Evolutionary conservation across 2,329 filamentous ascomycete species (phyloP), one percentile per base, ranked within the genome.

Genomic region (Clarireedia hainanense): DNA sequence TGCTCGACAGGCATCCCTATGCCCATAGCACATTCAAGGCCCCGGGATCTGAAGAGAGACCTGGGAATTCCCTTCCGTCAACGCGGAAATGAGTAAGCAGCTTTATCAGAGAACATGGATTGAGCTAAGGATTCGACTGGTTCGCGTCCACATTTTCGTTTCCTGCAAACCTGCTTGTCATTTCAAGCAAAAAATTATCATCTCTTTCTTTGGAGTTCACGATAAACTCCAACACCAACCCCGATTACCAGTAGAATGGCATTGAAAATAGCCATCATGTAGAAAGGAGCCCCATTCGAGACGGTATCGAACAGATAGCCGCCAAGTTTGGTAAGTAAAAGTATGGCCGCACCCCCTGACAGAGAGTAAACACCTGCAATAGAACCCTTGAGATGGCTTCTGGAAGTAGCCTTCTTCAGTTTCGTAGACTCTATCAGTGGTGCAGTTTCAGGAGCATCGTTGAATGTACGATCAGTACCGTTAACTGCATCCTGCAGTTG

Each of bases 351-450:
- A 14, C 92, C 94, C 10, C 94, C 94, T 55, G 87, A 91, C 60
- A 96, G 81, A 52, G 89, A 95, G 71, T 99, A 99, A 1, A 96
- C 86, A 2, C 94, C 94, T 0, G 94, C 92, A 62, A 99, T 94
- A 14, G 89, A 92, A 12, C 94, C 94, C 73, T 97, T 97, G 52
- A 97, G 80, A 54, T 70, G 68, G 45, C 59, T 65, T 61, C 61
- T 63, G 63, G 57, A 66, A 12, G 45, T 23, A 48, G 42, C 59
- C 61, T 15, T 57, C 58, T 47, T 52, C 58, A 26, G 57, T 57
- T 49, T 30, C 58, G 62, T n/a, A 42, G 55, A 52, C 20, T 51
- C 47, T 0, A 71, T 67, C 0, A 77, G 60, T 17, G 67, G 64
- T 37, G 62, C 57, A 23, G 59, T 62, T 43, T 70, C 67, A 2